Base-by-base conservation (phyloP, 164 flowering plant genomes). In the Piper longum region DNA sequence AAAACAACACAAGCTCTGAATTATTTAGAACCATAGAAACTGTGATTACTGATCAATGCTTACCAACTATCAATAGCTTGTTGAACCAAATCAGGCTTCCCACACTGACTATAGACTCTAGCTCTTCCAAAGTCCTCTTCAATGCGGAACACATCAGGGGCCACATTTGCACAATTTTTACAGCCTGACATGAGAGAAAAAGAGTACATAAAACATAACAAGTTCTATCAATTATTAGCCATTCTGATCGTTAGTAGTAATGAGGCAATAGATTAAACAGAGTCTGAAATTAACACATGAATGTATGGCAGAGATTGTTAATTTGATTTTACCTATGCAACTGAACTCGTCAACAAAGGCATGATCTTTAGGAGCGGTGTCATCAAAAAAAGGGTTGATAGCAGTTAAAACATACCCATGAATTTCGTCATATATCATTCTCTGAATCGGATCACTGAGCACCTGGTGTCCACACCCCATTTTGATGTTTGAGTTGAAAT, bases 81-180 rank as follows among this genome's bases (percentile, higher is more conserved):
- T 71, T 88, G 91, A 70, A 86, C 82, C 65, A 72, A 68, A 0
- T 82, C 82, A 54, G 74, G 72, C 16, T 74, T 71, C 40, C 96
- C 92, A 65, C 78, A 72, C 74, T 93, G 98, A 69, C 71, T 66
- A 72, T 72, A 75, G n/a, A 74, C 98, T 77, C 98, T 80, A 56
- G 97, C 98, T 78, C 98, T 81, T 75, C 98, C 97, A 70, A 83
- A 88, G 63, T 93, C 98, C 68, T 93, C 98, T 74, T 93, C 98
- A 52, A 93, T 93, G 57, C 69, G 61, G 69, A 93, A 93, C 8
- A 88, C 95, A 69, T 79, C 77, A 0, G 85, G 61, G 43, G 83
- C 81, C 57, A 93, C 77, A 78, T 84, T 88, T 55, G 96, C 87
- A 71, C 98, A 93, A 66, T 93, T 93, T 71, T 88, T 93, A 74